Evolutionary conservation across 768 basidiomycete genomes (phyloP), one percentile per base, ranked within the genome.

Genomic region (Tricholoma flavovirens): DNA sequence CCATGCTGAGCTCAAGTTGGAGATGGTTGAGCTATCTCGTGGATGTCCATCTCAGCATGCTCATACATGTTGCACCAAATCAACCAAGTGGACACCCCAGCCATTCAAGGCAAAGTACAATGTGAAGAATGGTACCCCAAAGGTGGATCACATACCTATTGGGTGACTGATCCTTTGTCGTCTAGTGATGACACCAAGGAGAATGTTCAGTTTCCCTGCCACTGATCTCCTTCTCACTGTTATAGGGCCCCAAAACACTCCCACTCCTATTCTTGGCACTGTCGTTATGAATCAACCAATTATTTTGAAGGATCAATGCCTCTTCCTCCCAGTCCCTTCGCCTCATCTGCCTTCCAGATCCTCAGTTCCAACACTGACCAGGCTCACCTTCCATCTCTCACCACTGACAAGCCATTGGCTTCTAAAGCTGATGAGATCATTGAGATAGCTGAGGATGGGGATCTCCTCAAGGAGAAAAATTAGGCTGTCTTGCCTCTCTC

Each of bases 21-120:
- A 61, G 35, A 50, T 61, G 6, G 62, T 56, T 24, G 59, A 58
- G 51, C 56, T 33, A 48, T 38, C 35, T 42, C 35, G 38, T 42
- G 40, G 40, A 42, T 17, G 19, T 17, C 40, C 40, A 19, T 42
- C 40, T 42, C 40, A 42, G 17, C 17, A 7, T 9, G 7, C 40
- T 8, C 40, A 19, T 42, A 21, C 40, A 17, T 9, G 19, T 42
- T 17, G 19, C 40, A 42, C 40, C 10, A 7, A 17, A 17, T 42
- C 40, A 21, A 42, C 40, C n/a, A 42, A 42, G 40, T 17, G 10
- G 40, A 42, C 17, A 19, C 40, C 21, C 17, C 19, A 42, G 40
- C 40, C 19, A 21, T 42, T 42, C 19, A 7, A 42, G 40, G 40
- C 40, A 42, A 42, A 21, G 40, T 42, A 17, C 40, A 7, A 42